A percentile compares a stretch with the other conserved stretches of the same genome.
Evolutionary conservation across 495 filamentous ascomycete genomes (phyloP).

Genomic region (Neurospora sp.): DNA sequence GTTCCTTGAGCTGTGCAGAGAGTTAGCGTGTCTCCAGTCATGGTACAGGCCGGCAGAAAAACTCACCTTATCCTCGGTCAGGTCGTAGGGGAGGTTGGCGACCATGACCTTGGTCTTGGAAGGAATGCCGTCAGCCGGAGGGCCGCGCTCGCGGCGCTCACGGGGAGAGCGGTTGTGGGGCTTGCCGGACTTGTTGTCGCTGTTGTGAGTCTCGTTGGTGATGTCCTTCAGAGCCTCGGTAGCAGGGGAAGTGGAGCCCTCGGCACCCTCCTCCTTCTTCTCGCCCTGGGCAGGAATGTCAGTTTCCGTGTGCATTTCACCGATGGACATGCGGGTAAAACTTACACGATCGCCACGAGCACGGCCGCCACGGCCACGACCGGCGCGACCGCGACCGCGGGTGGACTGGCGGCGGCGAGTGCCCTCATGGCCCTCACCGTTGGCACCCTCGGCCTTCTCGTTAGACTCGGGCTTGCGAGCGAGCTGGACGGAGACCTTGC

Average conservation of each 20-base stretch:
- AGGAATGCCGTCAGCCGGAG: slow-evolving; percentile 93
- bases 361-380: slow-evolving; percentile 59
- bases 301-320: slow-evolving; percentile 3
- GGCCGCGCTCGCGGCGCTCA: slow-evolving; percentile 75
- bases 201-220: slow-evolving; percentile 39
- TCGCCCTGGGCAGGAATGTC: slow-evolving; percentile 24
- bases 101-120: slow-evolving; percentile 99
- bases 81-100: slow-evolving; percentile 94
- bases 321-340: background rate
- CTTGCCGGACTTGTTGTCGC: slow-evolving; percentile 41
- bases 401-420: slow-evolving; percentile 72
- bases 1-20: slow-evolving; percentile 73
- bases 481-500: slow-evolving; percentile 97
- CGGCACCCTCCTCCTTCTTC: slow-evolving; percentile 41
- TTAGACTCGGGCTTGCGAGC: slow-evolving; percentile 91
- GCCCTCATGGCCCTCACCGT: slow-evolving; percentile 58
- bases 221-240: slow-evolving; percentile 42
- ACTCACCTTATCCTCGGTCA: slow-evolving; percentile 86
- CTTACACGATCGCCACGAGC: slow-evolving; percentile 61
- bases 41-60: background rate
- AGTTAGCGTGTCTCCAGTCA: slow-evolving; percentile 29
- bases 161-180: slow-evolving; percentile 34
- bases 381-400: slow-evolving; percentile 41
- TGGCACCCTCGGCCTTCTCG: slow-evolving; percentile 62
- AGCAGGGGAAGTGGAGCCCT: slow-evolving; percentile 33